Evolutionary conservation across 768 basidiomycete genomes (phyloP).

Genomic region (Tulasnella sp.): DNA sequence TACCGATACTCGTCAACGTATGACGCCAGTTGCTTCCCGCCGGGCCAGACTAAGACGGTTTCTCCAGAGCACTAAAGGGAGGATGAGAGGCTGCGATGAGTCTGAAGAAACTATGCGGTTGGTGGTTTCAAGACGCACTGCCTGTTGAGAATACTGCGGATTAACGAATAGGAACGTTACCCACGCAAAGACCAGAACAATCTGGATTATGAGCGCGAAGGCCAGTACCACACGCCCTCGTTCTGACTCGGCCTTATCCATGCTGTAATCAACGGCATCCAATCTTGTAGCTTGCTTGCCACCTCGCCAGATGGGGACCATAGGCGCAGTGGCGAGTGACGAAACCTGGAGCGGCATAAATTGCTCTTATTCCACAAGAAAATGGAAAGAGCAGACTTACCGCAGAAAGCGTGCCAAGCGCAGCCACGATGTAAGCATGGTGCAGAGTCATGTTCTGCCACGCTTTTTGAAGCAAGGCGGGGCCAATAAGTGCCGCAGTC

Average conservation of each 20-base stretch:
- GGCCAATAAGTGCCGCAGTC: slow-evolving; percentile 6
- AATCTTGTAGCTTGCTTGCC: background rate
- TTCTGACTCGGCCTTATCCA: background rate
- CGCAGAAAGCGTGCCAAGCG: background rate
- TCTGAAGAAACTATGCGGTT: background rate
- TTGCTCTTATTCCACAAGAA: too few species aligned
- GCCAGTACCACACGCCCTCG: background rate
- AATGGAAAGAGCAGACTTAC: background rate
- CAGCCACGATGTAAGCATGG: slow-evolving; percentile 3
- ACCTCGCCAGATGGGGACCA: slow-evolving; percentile 9
- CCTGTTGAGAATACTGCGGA: slow-evolving; percentile 1
- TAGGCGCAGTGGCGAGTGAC: slow-evolving; percentile 8
- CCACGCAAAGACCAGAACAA: slow-evolving; percentile 8
- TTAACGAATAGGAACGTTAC: slow-evolving; percentile 2
- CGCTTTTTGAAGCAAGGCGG: slow-evolving; percentile 12
- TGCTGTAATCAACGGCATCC: background rate
- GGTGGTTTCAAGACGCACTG: background rate
- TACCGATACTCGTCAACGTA: slow-evolving; percentile 7
- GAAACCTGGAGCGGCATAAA: background rate
- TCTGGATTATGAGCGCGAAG: slow-evolving; percentile 2
- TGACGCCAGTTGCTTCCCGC: background rate
- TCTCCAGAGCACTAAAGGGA: background rate
- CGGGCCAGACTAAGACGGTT: slow-evolving; percentile 9
- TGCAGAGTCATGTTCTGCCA: slow-evolving; percentile 8
- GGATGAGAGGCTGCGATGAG: background rate